These are phyloP conservation scores for Colletotrichum horii DNA, from an alignment of 2,329 filamentous ascomycete species.

Conservation along the genomic window DNA sequence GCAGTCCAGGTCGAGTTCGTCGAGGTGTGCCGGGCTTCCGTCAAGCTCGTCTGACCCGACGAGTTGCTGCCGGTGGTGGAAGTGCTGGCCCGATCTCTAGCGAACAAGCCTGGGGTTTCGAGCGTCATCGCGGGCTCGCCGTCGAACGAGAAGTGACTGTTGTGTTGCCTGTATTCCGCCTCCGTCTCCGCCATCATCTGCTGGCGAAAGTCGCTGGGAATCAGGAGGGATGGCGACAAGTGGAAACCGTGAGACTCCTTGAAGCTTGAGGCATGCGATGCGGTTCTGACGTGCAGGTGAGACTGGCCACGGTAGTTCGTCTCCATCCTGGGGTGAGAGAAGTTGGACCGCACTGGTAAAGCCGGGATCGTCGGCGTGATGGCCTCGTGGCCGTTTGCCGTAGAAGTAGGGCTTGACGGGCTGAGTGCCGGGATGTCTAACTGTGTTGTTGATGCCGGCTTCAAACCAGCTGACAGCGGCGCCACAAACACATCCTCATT, in stretches of 20 bases:
- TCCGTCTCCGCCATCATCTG: conserved; percentile 43
- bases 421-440: conserved; percentile 55
- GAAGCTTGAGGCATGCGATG: conserved; percentile 58
- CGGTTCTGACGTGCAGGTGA: conserved; percentile 40
- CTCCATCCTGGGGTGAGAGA: conserved; percentile 53
- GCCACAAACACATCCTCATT: conserved; percentile 1
- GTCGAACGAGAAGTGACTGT: conserved; percentile 36
- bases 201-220: conserved; percentile 63
- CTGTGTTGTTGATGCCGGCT: conserved; percentile 13
- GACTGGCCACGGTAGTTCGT: conserved; percentile 31
- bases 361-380: conserved; percentile 45
- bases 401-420: conserved; percentile 52
- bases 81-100: conserved; percentile 55
- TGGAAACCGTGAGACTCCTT: conserved; percentile 64
- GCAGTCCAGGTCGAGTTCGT: conserved; percentile 58
- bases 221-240: conserved; percentile 66
- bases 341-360: conserved; percentile 49
- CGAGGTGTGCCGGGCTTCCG: conserved; percentile 58
- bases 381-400: conserved; percentile 45
- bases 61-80: conserved; percentile 59
- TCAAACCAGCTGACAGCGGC: conserved; percentile 15
- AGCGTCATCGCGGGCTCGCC: conserved; percentile 39
- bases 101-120: conserved; percentile 35
- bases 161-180: conserved; percentile 29
- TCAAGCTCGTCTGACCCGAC: conserved; percentile 52